These are phyloP conservation scores for Haematococcus lacustris DNA, from an alignment of 139 green algal genomes.

Conservation along the genomic window DNA sequence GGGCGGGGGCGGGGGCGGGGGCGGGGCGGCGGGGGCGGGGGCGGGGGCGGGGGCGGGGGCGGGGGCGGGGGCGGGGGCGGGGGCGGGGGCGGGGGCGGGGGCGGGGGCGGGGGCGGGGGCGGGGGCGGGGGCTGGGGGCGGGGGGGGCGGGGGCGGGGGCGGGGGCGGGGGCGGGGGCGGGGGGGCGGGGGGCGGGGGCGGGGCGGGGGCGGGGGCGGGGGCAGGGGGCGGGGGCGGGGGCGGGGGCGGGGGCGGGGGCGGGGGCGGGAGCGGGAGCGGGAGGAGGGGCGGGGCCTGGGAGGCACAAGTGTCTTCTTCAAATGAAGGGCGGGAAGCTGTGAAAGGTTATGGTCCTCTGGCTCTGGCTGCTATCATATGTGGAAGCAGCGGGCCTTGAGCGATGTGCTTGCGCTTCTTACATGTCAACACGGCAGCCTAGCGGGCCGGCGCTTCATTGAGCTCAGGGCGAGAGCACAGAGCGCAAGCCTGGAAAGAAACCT, in stretches of 20 bases:
- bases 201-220: neutral
- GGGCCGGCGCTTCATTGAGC: no score
- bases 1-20: neutral
- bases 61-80: neutral
- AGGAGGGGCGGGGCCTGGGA: neutral
- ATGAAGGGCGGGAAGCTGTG: no score
- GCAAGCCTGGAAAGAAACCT: no score
- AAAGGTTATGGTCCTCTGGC: no score
- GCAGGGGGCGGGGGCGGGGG: no score
- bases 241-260: no score
- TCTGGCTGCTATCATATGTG: no score
- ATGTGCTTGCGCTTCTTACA: no score
- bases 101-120: neutral
- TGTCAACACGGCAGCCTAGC: no score
- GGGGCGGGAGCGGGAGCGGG: no score
- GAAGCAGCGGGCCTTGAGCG: no score
- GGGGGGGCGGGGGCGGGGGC: neutral
- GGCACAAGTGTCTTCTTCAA: neutral
- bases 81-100: neutral
- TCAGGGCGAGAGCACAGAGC: no score
- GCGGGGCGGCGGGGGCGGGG: neutral
- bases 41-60: neutral
- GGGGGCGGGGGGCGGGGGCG: neutral
- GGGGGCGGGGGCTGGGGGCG: neutral
- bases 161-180: neutral